Evolutionary conservation across 176 grass and related monocot species (phyloP), one percentile per base, ranked within the genome.

Genomic region (Eremochloa ophiuroides): DNA sequence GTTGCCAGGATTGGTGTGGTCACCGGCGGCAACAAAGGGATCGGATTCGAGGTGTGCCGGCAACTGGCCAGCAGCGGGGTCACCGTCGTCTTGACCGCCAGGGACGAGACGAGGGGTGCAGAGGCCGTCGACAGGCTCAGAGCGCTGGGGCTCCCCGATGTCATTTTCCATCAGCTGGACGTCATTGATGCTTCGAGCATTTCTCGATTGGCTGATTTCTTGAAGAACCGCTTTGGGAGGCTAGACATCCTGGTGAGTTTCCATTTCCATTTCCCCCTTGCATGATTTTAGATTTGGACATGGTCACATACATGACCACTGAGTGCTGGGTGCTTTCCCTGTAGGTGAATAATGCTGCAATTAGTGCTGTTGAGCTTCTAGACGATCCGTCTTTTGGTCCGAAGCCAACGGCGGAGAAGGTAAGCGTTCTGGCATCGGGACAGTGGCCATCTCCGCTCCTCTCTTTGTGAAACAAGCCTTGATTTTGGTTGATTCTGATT

Each of bases 11-110:
- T 92, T 46, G 92, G 68, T 8, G 61, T 94, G 41, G 93, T 94
- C 26, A 94, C 93, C 41, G 93, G 92, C 0, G 88, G 80, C 10
- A 91, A 78, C 59, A 94, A 82, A 40, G 92, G 92, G 28, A 82
- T 89, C 26, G 93, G 93, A 23, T 39, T 94, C 0, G 89, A 85
- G 46, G 83, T 83, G 77, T 94, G 93, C 67, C 71, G 64, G 80
- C 89, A 92, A 37, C 37, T 94, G 3, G 62, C 65, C 4, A 22
- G 39, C 25, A 69, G 58, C 25, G 93, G 82, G 6, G 33, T 87
- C 69, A 80, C 50, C 11, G 93, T 95, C 12, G 18, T 95, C 13
- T 27, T 92, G 26, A 88, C 93, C 0, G 87, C 84, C 2, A 89
- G 82, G 53, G 69, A 89, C 27, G 89, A 89, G 56, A n/a, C 27